These are phyloP conservation scores for Papiliotrema flavescens DNA, from an alignment of 1,284 basidiomycete genomes.

Conservation along the genomic window DNA sequence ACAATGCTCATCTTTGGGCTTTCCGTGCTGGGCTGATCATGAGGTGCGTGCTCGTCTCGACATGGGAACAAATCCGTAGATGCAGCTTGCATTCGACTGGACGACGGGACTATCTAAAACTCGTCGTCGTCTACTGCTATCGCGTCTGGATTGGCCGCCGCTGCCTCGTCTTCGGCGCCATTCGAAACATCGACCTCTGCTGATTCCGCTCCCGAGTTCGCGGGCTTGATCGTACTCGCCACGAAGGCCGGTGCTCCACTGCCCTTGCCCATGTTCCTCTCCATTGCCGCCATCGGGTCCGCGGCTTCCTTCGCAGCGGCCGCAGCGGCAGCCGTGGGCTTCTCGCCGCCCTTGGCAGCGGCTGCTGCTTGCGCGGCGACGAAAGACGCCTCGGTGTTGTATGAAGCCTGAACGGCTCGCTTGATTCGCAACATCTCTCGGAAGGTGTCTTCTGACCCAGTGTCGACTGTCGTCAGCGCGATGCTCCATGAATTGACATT, in stretches of 20 bases:
- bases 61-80: background rate
- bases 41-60: too few species aligned
- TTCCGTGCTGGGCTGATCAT: too few species aligned
- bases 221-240: constrained; percentile 53
- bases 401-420: constrained; percentile 94
- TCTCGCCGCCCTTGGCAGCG: constrained; percentile 50
- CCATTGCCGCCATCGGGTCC: constrained; percentile 57
- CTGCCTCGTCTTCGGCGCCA: constrained; percentile 15
- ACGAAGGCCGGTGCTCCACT: constrained; percentile 60
- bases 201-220: constrained; percentile 29
- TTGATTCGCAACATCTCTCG: constrained; percentile 98
- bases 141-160: constrained; percentile 45
- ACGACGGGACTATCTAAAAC: constrained; percentile 19
- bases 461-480: constrained; percentile 60
- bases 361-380: constrained; percentile 79
- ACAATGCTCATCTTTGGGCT: too few species aligned
- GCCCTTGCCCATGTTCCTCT: constrained; percentile 57
- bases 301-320: constrained; percentile 49
- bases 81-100: background rate
- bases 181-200: constrained; percentile 21
- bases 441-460: constrained; percentile 97
- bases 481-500: background rate
- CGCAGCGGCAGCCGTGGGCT: constrained; percentile 34
- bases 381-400: constrained; percentile 88
- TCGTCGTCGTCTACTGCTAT: constrained; percentile 48